A percentile compares a stretch with the other conserved stretches of the same genome.
Evolutionary conservation across 108 stramenopile genomes (phyloP).

Genomic region (Fragilaria radians): DNA sequence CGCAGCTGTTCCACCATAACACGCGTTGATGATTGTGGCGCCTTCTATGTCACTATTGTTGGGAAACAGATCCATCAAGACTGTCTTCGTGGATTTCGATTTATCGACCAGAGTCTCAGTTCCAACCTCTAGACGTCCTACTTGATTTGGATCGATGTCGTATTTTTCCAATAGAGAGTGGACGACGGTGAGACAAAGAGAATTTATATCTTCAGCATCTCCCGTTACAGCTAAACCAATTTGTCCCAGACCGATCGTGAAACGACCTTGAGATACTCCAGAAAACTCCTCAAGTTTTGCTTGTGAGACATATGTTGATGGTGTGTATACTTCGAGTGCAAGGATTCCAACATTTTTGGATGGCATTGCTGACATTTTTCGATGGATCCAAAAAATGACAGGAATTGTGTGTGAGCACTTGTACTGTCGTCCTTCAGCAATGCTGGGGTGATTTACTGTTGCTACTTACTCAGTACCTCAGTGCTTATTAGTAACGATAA

Average conservation of each 20-base stretch:
- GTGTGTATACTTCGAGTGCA: constrained; percentile 93
- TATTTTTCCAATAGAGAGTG: constrained; percentile 90
- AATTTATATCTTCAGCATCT: constrained; percentile 94
- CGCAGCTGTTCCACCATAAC: constrained; percentile 98
- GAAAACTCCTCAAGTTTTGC: constrained; percentile 83
- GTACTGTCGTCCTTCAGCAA: too few relatives aligned
- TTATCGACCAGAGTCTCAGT: constrained; percentile 98
- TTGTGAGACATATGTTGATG: constrained; percentile 89
- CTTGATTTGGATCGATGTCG: constrained; percentile 66
- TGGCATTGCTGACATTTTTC: too few relatives aligned
- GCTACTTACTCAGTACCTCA: too few relatives aligned
- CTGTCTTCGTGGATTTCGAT: constrained; percentile 93
- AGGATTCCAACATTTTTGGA: constrained; percentile 90
- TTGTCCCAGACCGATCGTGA: constrained; percentile 95
- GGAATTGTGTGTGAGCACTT: too few relatives aligned
- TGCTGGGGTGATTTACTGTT: too few relatives aligned
- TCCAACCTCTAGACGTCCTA: constrained; percentile 91
- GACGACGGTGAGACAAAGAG: constrained; percentile 88
- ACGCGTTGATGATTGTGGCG: constrained; percentile 94
- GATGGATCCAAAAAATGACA: too few relatives aligned
- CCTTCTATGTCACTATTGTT: constrained; percentile 93
- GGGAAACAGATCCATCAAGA: constrained; percentile 90
- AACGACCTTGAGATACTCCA: constrained; percentile 84
- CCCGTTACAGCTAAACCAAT: constrained; percentile 88
- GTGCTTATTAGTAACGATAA: too few relatives aligned